Conservation (phyloP, 23 red algal species). For the Gracilaria gracilis region DNA sequence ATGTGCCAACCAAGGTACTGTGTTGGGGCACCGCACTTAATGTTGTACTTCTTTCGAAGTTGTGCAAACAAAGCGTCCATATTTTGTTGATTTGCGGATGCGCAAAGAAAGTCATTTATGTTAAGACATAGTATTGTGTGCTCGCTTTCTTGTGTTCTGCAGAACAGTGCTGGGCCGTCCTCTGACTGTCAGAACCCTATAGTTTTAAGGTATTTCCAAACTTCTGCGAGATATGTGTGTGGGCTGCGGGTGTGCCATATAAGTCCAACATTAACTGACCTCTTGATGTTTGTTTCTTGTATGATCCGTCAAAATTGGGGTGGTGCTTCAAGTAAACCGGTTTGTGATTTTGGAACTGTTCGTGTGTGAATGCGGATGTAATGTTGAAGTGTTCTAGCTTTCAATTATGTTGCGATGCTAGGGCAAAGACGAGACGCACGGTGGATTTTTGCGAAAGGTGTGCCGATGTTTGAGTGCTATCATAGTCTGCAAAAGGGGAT, state of each 20-base stretch:
- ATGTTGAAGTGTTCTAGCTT: constrained; percentile 35
- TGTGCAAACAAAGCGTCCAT: not conserved
- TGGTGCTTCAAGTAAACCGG: too few species aligned
- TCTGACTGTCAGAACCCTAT: not conserved
- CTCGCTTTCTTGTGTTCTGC: too few species aligned
- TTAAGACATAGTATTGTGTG: constrained; percentile 19
- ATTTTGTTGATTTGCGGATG: not conserved
- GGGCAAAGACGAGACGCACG: not conserved
- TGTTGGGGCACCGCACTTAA: not conserved
- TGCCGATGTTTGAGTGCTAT: not conserved
- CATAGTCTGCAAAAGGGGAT: not conserved
- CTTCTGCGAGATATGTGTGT: not conserved
- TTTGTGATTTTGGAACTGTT: not conserved
- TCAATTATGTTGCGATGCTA: not conserved
- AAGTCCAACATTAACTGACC: not conserved
- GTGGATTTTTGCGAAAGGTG: not conserved
- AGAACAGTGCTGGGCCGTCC: not conserved
- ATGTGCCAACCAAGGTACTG: not conserved
- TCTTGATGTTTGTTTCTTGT: not conserved
- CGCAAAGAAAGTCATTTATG: not conserved
- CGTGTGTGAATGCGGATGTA: constrained; percentile 24
- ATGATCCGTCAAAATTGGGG: not conserved
- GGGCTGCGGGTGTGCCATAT: not conserved
- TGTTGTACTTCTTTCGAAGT: not conserved
- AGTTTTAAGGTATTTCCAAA: not conserved